Evolutionary conservation across 345 rosid genomes (phyloP).

Genomic region (Syzygium aromaticum): DNA sequence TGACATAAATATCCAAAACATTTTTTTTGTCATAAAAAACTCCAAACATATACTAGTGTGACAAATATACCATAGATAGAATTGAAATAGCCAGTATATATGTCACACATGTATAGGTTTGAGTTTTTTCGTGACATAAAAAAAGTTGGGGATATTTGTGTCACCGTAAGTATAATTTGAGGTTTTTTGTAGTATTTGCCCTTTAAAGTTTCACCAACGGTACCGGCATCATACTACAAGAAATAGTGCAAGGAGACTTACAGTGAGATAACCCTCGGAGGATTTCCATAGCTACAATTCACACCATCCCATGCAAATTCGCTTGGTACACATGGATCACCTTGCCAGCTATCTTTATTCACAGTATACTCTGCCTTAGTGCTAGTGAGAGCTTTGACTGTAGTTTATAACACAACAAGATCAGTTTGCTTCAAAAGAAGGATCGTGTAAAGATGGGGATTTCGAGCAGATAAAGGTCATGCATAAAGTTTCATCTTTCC

Average conservation of each 20-base stretch:
- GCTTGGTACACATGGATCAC: constrained; percentile 18
- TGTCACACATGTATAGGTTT: too few species aligned
- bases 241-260: not conserved
- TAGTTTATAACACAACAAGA: not conserved
- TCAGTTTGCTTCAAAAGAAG: not conserved
- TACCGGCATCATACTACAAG: rapidly evolving
- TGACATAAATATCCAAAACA: too few species aligned
- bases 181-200: too few species aligned
- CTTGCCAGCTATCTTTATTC: constrained; percentile 17
- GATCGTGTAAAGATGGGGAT: not conserved
- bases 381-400: constrained; percentile 22
- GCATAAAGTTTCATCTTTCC: too few species aligned
- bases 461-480: not conserved
- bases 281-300: constrained; percentile 1
- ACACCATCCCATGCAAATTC: constrained; percentile 9
- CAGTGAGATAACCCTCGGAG: constrained; percentile 8
- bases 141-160: too few species aligned
- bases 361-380: constrained; percentile 6
- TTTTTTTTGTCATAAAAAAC: too few species aligned
- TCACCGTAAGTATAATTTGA: too few species aligned
- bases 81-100: rapidly evolving
- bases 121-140: too few species aligned
- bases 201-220: rapidly evolving
- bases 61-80: too few species aligned
- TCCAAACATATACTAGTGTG: too few species aligned